A percentile compares a stretch with the other conserved stretches of the same genome.
These are phyloP conservation scores for Lipomyces sp. DNA, from an alignment of 805 yeast genomes.

Conservation along the genomic window DNA sequence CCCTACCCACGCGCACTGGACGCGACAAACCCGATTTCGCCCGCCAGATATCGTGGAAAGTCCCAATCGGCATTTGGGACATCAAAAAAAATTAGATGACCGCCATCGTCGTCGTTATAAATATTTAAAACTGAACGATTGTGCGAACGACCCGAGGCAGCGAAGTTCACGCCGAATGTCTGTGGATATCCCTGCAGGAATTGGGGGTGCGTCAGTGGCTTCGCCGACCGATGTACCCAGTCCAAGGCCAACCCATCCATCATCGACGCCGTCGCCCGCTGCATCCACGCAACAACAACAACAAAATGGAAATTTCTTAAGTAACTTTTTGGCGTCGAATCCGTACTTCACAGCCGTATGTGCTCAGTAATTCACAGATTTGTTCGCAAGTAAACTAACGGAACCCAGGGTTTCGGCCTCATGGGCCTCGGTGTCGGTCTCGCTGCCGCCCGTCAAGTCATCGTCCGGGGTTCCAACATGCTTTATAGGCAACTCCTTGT, in stretches of 20 bases:
- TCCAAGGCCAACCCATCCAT: not conserved
- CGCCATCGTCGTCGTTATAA: no score
- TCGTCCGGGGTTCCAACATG: slow-evolving; percentile 65
- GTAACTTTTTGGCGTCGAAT: slow-evolving; percentile 57
- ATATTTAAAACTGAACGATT: not conserved
- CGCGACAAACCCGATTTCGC: not conserved
- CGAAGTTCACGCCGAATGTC: not conserved
- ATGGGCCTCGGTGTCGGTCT: slow-evolving; percentile 93
- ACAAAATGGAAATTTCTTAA: not conserved
- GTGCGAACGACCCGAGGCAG: not conserved
- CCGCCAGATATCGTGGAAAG: not conserved
- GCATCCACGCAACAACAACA: not conserved
- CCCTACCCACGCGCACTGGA: not conserved
- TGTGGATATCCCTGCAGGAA: not conserved
- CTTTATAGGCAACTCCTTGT: slow-evolving; percentile 82
- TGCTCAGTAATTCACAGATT: not conserved
- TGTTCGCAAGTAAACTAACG: not conserved
- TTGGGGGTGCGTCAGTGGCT: slow-evolving; percentile 6
- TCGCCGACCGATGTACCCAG: not conserved
- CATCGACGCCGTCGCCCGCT: not conserved
- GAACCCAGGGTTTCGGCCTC: slow-evolving; percentile 80
- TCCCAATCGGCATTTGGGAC: not conserved
- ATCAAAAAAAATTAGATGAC: no score
- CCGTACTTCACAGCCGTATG: slow-evolving; percentile 89
- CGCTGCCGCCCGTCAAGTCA: slow-evolving; percentile 74